Base-by-base conservation (phyloP, 345 rosid species). In the Isatis tinctoria region DNA sequence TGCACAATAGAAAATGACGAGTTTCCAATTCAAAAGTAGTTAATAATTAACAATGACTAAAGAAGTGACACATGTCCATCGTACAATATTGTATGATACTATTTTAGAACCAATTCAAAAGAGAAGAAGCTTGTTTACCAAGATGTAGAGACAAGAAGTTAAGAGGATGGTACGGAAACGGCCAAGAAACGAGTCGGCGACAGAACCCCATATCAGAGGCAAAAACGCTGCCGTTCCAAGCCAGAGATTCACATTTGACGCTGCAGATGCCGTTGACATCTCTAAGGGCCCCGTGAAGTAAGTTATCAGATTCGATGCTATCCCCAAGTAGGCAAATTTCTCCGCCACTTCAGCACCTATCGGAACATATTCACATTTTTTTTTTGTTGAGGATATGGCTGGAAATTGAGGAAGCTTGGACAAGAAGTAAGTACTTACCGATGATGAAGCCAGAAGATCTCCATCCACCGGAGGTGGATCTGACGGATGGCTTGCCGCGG, bases 131-230 rank as follows among this genome's bases (percentile, higher is more conserved):
- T 41, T 11, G 10, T 41, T 0, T 33, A 69, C 78, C 80, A 80
- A 44, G 2, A 78, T 65, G 45, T 82, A 84, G 33, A 82, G 48
- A 36, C 67, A 30, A 6, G 83, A 82, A 51, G 85, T 74, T 6
- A 76, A 5, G 61, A 82, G 16, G 11, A 84, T 80, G n/a, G 83
- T 76, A 53, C 83, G 81, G 37, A 78, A 84, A 18, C 85, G 82
- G 11, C 87, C 85, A n/a, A 84, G 80, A 28, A 75, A 80, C 8
- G 87, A 73, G 72, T 84, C 87, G 5, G 87, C 85, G 2, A 84
- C 28, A 56, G 80, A 77, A 8, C 85, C 87, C 16, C 82, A 83
- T 4, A 84, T 17, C 0, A 84, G 68, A 37, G 87, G 85, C 22
- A 82, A 72, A 53, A 82, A 39, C 20, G 77, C 67, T 1, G 74